phyloP scores from a whole-genome alignment of 148 eudicot genomes.

The Amaranthus hypochondriacus region DNA sequence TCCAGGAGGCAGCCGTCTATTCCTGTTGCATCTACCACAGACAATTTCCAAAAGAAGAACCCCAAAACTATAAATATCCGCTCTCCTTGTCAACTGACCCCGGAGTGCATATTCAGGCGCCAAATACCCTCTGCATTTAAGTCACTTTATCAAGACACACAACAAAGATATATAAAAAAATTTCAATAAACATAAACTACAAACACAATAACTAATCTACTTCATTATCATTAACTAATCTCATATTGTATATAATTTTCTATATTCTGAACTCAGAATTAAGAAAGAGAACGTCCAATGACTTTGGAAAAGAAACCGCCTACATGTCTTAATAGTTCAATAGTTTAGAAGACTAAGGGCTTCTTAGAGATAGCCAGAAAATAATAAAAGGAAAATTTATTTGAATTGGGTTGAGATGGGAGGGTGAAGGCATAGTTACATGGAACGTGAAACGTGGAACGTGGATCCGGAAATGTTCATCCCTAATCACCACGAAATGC shows the following conservation, averaged over 20 bases:
- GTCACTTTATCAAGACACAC: background rate
- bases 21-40: conserved; percentile 65
- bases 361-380: no score
- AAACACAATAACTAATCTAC: background rate
- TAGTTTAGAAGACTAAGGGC: no score
- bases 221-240: background rate
- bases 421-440: no score
- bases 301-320: no score
- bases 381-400: no score
- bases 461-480: no score
- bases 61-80: conserved; percentile 85
- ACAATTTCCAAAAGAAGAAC: conserved; percentile 83
- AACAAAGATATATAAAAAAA: background rate
- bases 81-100: conserved; percentile 74
- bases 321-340: no score
- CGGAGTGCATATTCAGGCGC: conserved; percentile 88
- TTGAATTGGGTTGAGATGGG: no score
- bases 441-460: no score
- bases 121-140: conserved; percentile 70
- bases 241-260: background rate
- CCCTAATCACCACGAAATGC: no score
- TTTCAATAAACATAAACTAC: background rate
- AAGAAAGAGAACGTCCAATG: background rate
- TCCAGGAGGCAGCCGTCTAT: conserved; percentile 40
- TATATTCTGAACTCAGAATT: background rate